Percentiles rank a stretch among this genome's conserved stretches.
Evolutionary conservation across 2,329 filamentous ascomycete genomes (phyloP).

Genomic region (Venturiaceae sp.): DNA sequence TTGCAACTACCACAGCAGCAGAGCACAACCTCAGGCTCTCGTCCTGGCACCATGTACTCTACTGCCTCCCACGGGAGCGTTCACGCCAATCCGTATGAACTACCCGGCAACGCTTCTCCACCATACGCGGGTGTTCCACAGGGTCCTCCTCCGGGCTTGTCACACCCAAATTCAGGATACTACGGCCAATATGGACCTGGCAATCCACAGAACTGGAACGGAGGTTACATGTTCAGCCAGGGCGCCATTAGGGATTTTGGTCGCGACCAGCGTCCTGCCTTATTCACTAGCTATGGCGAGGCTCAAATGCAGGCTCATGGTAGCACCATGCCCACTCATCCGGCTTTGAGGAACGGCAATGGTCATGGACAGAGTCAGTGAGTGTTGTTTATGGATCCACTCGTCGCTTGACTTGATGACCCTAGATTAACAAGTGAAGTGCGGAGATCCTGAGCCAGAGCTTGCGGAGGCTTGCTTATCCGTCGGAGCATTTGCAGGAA

Average conservation of each 20-base stretch:
- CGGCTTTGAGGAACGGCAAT: neutral
- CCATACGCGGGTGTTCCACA: too few relatives aligned
- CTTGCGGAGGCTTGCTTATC: too few relatives aligned
- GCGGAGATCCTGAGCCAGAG: too few relatives aligned
- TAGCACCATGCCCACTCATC: neutral
- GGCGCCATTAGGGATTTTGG: neutral
- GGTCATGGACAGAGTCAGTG: neutral
- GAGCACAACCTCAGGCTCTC: too few relatives aligned
- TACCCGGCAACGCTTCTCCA: neutral
- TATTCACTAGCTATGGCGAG: neutral
- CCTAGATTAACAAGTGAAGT: too few relatives aligned
- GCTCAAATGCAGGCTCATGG: neutral
- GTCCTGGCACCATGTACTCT: too few relatives aligned
- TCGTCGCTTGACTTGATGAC: too few relatives aligned
- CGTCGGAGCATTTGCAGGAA: too few relatives aligned
- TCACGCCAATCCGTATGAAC: neutral
- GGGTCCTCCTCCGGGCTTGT: neutral
- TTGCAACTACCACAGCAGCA: neutral
- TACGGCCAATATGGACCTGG: neutral
- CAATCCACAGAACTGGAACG: neutral
- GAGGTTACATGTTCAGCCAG: neutral
- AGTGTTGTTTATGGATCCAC: too few relatives aligned
- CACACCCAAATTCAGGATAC: neutral
- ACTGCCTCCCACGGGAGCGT: neutral
- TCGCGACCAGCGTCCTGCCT: neutral